A percentile compares a stretch with the other conserved stretches of the same genome.
Evolutionary conservation across 495 filamentous ascomycete genomes (phyloP).

Genomic region (Neurospora sp.): DNA sequence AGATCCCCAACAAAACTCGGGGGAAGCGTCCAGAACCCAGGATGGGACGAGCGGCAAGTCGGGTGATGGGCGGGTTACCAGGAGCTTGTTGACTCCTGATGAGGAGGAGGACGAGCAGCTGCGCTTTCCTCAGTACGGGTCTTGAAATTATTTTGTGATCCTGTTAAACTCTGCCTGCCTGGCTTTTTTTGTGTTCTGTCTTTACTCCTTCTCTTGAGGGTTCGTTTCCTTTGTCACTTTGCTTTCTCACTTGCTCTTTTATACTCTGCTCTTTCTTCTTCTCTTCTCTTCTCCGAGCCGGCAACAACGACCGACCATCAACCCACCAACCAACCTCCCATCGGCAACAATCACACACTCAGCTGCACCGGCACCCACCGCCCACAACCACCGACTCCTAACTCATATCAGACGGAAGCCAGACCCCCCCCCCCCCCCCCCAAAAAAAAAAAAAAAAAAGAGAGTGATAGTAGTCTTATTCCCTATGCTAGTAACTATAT

Average conservation of each 20-base stretch:
- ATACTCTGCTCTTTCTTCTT: not conserved
- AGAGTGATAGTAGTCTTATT: too few species aligned
- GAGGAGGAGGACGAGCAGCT: not conserved
- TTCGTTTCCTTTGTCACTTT: not conserved
- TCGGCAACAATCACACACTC: not conserved
- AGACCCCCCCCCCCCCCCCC: too few species aligned
- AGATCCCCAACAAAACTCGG: not conserved
- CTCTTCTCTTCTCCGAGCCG: not conserved
- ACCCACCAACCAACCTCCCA: not conserved
- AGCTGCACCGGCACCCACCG: not conserved
- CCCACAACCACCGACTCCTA: not conserved
- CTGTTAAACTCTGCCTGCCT: not conserved
- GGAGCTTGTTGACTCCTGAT: not conserved
- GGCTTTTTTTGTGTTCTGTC: not conserved
- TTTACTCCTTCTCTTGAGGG: not conserved
- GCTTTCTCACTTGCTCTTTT: not conserved
- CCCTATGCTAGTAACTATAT: too few species aligned
- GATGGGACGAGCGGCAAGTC: not conserved
- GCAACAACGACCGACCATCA: not conserved
- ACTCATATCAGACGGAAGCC: not conserved
- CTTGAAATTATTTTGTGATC: not conserved
- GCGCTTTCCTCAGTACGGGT: not conserved
- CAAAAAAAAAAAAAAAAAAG: not conserved
- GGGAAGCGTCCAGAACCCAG: not conserved
- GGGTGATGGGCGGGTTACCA: not conserved